phyloP scores from a whole-genome alignment of 192 early-diverging fungal species.

The Coemansia umbellata region DNA sequence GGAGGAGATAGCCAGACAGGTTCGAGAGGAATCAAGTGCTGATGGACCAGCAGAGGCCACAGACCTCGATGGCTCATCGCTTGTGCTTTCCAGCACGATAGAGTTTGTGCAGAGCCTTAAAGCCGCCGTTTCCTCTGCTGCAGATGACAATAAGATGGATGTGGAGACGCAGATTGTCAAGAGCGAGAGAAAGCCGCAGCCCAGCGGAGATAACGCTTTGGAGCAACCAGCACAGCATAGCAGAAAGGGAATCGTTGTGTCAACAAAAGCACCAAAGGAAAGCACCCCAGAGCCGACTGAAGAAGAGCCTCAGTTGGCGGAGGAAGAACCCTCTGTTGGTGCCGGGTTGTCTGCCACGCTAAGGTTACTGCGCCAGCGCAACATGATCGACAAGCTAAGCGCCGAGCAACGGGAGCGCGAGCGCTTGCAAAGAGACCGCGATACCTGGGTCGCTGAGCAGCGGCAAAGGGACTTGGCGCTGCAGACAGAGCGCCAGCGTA shows the following conservation, averaged over 20 bases:
- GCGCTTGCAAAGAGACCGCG: conserved; percentile 32
- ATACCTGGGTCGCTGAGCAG: conserved; percentile 71
- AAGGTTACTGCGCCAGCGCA: conserved; percentile 75
- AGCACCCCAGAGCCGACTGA: not conserved
- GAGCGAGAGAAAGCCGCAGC: not conserved
- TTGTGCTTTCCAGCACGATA: conserved; percentile 82
- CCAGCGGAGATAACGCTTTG: too few species aligned
- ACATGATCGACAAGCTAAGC: conserved; percentile 58
- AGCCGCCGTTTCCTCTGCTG: too few species aligned
- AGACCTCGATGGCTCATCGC: conserved; percentile 18
- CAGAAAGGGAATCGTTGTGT: not conserved
- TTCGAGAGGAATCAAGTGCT: too few species aligned
- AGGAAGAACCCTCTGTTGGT: conserved; percentile 71
- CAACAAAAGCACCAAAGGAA: too few species aligned
- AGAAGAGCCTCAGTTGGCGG: not conserved
- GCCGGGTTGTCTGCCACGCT: conserved; percentile 80
- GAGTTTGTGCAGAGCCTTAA: conserved; percentile 78
- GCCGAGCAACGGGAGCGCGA: conserved; percentile 69
- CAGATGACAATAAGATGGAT: too few species aligned
- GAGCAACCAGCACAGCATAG: not conserved
- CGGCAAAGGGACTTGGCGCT: conserved; percentile 55
- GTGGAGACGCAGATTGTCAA: too few species aligned
- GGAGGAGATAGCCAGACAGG: not conserved
- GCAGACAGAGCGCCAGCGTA: conserved; percentile 62
- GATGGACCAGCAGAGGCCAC: not conserved